Conservation (phyloP, 2,329 filamentous ascomycete genomes). For the Dothistroma septosporum region DNA sequence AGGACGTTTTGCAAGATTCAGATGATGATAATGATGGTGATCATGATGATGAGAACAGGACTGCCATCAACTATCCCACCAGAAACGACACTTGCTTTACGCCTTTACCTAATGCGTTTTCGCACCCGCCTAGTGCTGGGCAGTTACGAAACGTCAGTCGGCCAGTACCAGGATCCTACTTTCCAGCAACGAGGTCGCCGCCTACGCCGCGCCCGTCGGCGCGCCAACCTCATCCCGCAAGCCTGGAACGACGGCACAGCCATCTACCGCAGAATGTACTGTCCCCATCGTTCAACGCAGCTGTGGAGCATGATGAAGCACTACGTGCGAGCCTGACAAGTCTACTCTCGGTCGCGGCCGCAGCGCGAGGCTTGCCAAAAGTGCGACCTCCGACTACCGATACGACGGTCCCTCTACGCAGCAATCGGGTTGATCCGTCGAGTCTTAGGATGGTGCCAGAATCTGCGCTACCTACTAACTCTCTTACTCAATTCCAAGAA, state of each 20-base stretch:
- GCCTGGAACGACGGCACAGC: conserved; percentile 35
- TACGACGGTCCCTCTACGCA: conserved; percentile 18
- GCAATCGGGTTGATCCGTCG: conserved; percentile 45
- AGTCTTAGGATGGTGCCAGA: conserved; percentile 58
- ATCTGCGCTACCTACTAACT: conserved; percentile 44
- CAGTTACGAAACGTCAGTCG: conserved; percentile 48
- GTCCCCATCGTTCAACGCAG: conserved; percentile 68
- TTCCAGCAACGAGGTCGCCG: conserved; percentile 37
- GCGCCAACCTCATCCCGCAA: conserved; percentile 35
- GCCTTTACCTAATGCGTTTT: conserved; percentile 88
- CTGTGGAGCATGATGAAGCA: conserved; percentile 78
- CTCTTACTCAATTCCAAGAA: conserved; percentile 28
- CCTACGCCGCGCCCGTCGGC: conserved; percentile 22
- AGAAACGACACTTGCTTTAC: conserved; percentile 59
- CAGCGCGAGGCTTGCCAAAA: conserved; percentile 77
- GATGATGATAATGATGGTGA: conserved; percentile 43
- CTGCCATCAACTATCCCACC: conserved; percentile 65
- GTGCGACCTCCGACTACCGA: conserved; percentile 27
- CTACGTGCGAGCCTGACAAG: conserved; percentile 91
- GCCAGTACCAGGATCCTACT: conserved; percentile 45
- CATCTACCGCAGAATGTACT: conserved; percentile 63
- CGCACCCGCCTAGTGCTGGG: conserved; percentile 65
- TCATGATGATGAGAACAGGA: conserved; percentile 68
- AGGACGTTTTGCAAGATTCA: conserved; percentile 32
- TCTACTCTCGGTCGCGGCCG: conserved; percentile 87